Percentiles rank a stretch among this genome's conserved stretches.
Conservation (phyloP, 179 eudicot genomes). For the Nepenthes alata region DNA sequence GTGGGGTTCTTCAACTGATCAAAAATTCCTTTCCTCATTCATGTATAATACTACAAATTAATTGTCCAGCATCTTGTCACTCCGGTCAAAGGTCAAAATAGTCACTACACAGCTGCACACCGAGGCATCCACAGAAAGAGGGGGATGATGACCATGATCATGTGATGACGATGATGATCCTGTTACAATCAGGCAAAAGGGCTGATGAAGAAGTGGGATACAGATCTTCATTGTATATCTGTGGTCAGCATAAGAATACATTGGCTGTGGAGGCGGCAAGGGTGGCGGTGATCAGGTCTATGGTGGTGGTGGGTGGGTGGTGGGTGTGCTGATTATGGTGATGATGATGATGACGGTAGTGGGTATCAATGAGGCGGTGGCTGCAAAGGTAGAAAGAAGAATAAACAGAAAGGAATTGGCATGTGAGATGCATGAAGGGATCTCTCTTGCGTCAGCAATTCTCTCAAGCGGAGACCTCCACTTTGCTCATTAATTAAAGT, state of each 20-base stretch:
- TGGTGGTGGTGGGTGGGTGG: conserved; percentile 7
- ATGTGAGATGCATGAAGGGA: conserved; percentile 48
- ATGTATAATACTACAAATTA: conserved; percentile 8
- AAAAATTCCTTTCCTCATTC: conserved; percentile 22
- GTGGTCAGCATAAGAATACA: too few species aligned
- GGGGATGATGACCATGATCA: conserved; percentile 14
- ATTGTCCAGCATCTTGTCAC: neutral
- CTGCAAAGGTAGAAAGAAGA: conserved; percentile 12
- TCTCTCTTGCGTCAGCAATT: conserved; percentile 26
- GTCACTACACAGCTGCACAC: neutral
- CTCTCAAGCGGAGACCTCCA: conserved; percentile 7
- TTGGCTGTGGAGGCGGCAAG: too few species aligned
- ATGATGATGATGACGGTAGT: neutral
- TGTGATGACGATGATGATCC: conserved; percentile 9
- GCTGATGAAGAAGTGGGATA: too few species aligned
- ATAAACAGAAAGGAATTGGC: conserved; percentile 42
- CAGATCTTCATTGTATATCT: too few species aligned
- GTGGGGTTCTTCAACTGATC: conserved; percentile 26
- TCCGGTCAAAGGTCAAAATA: conserved; percentile 48
- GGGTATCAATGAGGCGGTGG: conserved; percentile 9
- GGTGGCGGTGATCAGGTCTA: neutral
- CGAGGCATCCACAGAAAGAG: neutral
- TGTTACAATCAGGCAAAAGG: neutral
- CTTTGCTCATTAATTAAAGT: conserved; percentile 16
- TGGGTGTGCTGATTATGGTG: neutral